Percentiles rank a stretch among this genome's conserved stretches.
Evolutionary conservation across 495 filamentous ascomycete species (phyloP).

Genomic region (Neurospora sp.): DNA sequence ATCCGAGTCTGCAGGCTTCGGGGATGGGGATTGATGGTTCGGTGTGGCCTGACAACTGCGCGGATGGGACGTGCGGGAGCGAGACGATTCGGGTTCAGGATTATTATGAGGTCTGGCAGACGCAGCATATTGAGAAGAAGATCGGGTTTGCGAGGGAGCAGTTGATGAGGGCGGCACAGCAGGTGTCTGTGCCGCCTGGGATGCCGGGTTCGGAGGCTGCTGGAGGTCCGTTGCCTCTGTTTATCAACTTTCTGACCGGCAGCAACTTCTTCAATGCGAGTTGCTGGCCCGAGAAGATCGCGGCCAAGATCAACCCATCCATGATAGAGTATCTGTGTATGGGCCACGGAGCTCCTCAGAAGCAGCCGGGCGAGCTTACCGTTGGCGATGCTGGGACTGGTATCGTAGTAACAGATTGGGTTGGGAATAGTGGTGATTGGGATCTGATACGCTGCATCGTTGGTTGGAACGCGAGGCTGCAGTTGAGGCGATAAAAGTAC

Average conservation of each 20-base stretch:
- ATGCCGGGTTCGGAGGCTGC: neutral
- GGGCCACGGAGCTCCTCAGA: conserved; percentile 44
- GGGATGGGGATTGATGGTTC: conserved; percentile 80
- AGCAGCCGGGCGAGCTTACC: conserved; percentile 30
- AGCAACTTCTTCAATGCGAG: conserved; percentile 87
- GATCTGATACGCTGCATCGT: conserved; percentile 82
- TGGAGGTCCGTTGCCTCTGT: conserved; percentile 51
- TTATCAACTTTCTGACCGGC: conserved; percentile 80
- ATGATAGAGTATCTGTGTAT: conserved; percentile 68
- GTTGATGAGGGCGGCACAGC: conserved; percentile 57
- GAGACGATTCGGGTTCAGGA: conserved; percentile 81
- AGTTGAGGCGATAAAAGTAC: conserved; percentile 28
- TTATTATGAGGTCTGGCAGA: conserved; percentile 81
- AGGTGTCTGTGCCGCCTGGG: conserved; percentile 11
- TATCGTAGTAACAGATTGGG: conserved; percentile 88
- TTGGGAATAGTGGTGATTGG: conserved; percentile 85
- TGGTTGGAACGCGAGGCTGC: conserved; percentile 76
- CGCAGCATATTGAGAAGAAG: conserved; percentile 69
- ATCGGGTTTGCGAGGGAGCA: conserved; percentile 62
- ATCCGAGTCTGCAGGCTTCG: conserved; percentile 43
- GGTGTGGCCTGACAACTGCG: conserved; percentile 82
- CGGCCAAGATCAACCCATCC: conserved; percentile 88
- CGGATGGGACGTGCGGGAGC: conserved; percentile 59
- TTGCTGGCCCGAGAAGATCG: conserved; percentile 91
- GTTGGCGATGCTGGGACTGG: conserved; percentile 77